Conservation (phyloP, 192 early-diverging fungal species). For the Dissophora globulifera region DNA sequence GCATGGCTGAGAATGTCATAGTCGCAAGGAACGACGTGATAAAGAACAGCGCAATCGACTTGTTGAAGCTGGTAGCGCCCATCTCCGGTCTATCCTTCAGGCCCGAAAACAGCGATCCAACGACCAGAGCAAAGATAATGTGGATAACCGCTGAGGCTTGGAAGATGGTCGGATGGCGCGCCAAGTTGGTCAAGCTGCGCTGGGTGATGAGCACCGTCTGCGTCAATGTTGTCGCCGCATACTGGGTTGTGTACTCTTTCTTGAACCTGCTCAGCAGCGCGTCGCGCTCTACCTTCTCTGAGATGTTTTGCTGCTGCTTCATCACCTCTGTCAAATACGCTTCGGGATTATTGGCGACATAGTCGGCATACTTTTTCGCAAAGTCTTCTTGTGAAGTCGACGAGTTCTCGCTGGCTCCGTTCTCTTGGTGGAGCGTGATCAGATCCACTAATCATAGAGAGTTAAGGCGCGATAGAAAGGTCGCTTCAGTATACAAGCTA, state of each 20-base stretch:
- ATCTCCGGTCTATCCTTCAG: constrained; percentile 36
- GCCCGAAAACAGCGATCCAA: constrained; percentile 50
- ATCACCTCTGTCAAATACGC: constrained; percentile 29
- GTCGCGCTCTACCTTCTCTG: constrained; percentile 33
- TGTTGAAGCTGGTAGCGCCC: constrained; percentile 58
- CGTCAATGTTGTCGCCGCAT: constrained; percentile 49
- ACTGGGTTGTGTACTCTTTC: constrained; percentile 38
- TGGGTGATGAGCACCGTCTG: constrained; percentile 68
- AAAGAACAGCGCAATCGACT: constrained; percentile 50
- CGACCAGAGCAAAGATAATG: constrained; percentile 59
- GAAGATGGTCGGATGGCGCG: constrained; percentile 70
- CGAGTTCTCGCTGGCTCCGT: neutral
- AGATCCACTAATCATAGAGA: constrained; percentile 19
- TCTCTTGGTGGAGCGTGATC: constrained; percentile 30
- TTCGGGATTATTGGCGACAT: constrained; percentile 19
- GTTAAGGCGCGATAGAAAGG: neutral
- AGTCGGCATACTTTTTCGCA: constrained; percentile 22
- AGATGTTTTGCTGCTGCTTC: constrained; percentile 10
- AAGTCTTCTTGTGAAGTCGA: constrained; percentile 9
- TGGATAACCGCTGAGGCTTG: constrained; percentile 65
- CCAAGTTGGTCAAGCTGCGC: constrained; percentile 72
- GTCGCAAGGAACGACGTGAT: constrained; percentile 56
- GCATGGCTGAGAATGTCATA: constrained; percentile 73
- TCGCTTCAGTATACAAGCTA: neutral
- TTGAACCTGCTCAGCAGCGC: constrained; percentile 30